A percentile compares a stretch with the other conserved stretches of the same genome.
phyloP scores from a whole-genome alignment of 139 green algal genomes.

The Diplosphaera chodatii region DNA sequence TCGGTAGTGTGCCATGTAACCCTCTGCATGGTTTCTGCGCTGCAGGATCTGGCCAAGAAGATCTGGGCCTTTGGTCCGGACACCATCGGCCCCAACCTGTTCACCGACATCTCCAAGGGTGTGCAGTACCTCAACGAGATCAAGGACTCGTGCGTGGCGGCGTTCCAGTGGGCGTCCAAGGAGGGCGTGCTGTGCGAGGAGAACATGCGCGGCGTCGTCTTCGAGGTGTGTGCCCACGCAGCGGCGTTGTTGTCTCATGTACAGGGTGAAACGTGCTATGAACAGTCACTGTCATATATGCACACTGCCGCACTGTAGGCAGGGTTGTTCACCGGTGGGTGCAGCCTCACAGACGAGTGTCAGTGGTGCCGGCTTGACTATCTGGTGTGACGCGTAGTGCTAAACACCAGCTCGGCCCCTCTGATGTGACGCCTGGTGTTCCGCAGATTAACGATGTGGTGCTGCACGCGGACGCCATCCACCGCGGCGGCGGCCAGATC shows the following conservation, averaged over 20 bases:
- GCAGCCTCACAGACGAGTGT: too few species aligned
- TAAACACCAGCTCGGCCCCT: too few species aligned
- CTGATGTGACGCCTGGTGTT: too few species aligned
- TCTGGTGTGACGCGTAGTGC: too few species aligned
- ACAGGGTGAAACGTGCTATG: too few species aligned
- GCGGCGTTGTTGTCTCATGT: too few species aligned
- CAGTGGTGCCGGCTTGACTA: too few species aligned
- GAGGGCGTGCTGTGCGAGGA: conserved; percentile 96
- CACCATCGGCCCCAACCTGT: conserved; percentile 95
- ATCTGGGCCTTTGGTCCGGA: conserved; percentile 99
- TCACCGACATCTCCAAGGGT: conserved; percentile 97
- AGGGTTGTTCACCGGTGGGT: too few species aligned
- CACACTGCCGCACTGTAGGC: too few species aligned
- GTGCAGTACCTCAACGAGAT: conserved; percentile 99
- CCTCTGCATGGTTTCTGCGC: too few species aligned
- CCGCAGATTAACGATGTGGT: conserved; percentile 88
- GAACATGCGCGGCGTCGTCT: conserved; percentile 97
- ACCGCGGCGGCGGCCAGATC: conserved; percentile 97
- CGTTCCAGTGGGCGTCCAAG: conserved; percentile 98
- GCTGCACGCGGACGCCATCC: conserved; percentile 97
- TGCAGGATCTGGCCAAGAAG: conserved; percentile 93
- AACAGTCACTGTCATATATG: too few species aligned
- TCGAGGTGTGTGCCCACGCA: conserved; percentile 57
- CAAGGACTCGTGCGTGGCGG: conserved; percentile 94
- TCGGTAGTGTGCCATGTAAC: too few species aligned